phyloP scores from a whole-genome alignment of 192 early-diverging fungal species.

The Entophlyctis helioformis region DNA sequence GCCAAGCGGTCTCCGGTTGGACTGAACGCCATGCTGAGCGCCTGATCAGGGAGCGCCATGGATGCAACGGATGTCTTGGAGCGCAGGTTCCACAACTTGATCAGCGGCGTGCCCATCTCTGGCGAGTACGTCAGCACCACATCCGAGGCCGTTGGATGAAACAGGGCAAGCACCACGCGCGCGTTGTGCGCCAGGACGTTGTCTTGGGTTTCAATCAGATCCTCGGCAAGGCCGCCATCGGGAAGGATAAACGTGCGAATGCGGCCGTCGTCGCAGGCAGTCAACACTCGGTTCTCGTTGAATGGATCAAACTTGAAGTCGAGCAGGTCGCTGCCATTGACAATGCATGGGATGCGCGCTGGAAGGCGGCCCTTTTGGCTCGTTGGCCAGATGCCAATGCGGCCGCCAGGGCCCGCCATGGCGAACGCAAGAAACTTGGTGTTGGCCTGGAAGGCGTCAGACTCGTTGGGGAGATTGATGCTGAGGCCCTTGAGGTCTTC shows the following conservation, averaged over 20 bases:
- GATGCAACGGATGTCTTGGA: conserved; percentile 11
- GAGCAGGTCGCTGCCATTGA: conserved; percentile 46
- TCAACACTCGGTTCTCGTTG: conserved; percentile 38
- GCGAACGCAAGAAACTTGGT: conserved; percentile 56
- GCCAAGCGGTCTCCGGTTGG: conserved; percentile 54
- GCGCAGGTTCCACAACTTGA: conserved; percentile 43
- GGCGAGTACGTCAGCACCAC: conserved; percentile 46
- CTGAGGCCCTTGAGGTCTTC: conserved; percentile 46
- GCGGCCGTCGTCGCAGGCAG: conserved; percentile 55
- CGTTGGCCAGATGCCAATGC: conserved; percentile 56
- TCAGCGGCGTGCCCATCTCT: conserved; percentile 36
- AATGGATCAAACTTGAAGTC: conserved; percentile 70
- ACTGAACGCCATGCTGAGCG: conserved; percentile 15
- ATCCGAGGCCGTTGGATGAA: conserved; percentile 46
- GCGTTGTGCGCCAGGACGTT: conserved; percentile 24
- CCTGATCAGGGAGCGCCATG: conserved; percentile 12
- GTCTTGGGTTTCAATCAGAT: conserved; percentile 20
- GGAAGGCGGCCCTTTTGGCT: conserved; percentile 55
- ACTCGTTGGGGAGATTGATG: conserved; percentile 37
- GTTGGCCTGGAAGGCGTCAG: conserved; percentile 43
- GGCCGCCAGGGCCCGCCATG: conserved; percentile 65
- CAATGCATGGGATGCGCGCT: conserved; percentile 37
- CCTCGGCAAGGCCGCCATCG: conserved; percentile 39
- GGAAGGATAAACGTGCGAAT: conserved; percentile 42
- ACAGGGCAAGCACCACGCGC: conserved; percentile 32